phyloP scores from a whole-genome alignment of 2,329 filamentous ascomycete genomes.

The Colletotrichum tabaci region DNA sequence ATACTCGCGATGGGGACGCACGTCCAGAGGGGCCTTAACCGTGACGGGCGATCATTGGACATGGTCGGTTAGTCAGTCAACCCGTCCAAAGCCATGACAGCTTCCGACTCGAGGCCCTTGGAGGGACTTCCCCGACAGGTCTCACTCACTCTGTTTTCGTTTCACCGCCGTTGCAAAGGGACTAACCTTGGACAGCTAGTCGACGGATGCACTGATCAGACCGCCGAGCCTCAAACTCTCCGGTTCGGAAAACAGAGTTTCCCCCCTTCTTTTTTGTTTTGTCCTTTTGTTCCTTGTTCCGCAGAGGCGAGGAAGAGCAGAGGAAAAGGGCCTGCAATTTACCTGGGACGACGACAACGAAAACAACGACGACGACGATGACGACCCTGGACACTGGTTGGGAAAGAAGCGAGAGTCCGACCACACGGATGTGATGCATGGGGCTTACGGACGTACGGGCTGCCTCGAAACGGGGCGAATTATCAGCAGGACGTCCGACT shows the following conservation, averaged over 20 bases:
- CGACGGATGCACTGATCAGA: conserved; percentile 24
- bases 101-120: not conserved
- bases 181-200: not conserved
- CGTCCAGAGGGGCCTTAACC: too few species aligned
- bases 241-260: not conserved
- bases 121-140: not conserved
- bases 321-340: conserved; percentile 20
- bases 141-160: not conserved
- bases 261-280: not conserved
- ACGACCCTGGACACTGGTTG: conserved; percentile 3
- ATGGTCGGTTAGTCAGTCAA: conserved; percentile 4
- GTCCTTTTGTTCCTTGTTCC: conserved; percentile 3
- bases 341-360: conserved; percentile 19
- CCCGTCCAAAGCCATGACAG: not conserved
- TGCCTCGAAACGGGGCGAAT: conserved; percentile 6
- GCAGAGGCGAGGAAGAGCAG: not conserved
- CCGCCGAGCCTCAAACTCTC: not conserved
- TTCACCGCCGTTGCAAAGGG: conserved; percentile 3
- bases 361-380: too few species aligned
- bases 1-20: not conserved
- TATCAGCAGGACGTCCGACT: not conserved
- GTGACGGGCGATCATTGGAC: conserved; percentile 12
- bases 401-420: not conserved
- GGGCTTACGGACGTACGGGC: not conserved
- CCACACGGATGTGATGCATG: conserved; percentile 3